Base-by-base conservation (phyloP, 306 rosid species). In the Alnus glutinosa region DNA sequence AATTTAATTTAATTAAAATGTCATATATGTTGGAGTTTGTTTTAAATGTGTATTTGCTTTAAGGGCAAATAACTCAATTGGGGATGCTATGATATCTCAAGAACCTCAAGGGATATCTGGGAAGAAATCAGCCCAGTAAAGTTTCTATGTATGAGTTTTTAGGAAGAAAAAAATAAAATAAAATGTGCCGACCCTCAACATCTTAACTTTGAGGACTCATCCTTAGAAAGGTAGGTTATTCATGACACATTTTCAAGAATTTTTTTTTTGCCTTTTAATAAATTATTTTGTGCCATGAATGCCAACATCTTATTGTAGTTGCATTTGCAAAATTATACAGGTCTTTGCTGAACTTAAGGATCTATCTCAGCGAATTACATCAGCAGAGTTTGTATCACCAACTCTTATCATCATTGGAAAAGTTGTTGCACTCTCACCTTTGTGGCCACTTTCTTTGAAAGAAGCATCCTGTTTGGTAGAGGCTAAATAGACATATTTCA, bases 341-440 rank as follows among this genome's bases (percentile, higher is more conserved):
- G 97, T 93, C 58, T 96, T 93, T 88, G 90, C 94, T 32, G 89
- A 87, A 75, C 87, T 96, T 32, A 87, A 85, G 84, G 92, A 96
- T 86, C 97, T 96, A 77, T 85, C 93, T 16, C 82, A 87, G 81
- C 82, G 87, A 78, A 91, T 91, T 79, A 71, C 77, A 32, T 84
- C 87, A 2, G 88, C 86, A 51, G 89, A 81, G 62, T 83, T 96
- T 74, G 86, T 81, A 72, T 96, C 99, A 30, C 99, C 99, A 1
- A 91, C 98, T 15, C 88, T 96, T 61, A 90, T 96, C 69, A 82
- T 96, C 19, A 88, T 96, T 70, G 98, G 99, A 69, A 96, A 88
- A 85, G 99, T 96, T 51, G 99, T 93, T 59, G 91, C 90, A 36
- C 90, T 91, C 76, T 96, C 99, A 14, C 94, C 98, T 13, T 83